These are phyloP conservation scores for Periconia digitata DNA, from an alignment of 2,329 filamentous ascomycete genomes.

Conservation along the genomic window DNA sequence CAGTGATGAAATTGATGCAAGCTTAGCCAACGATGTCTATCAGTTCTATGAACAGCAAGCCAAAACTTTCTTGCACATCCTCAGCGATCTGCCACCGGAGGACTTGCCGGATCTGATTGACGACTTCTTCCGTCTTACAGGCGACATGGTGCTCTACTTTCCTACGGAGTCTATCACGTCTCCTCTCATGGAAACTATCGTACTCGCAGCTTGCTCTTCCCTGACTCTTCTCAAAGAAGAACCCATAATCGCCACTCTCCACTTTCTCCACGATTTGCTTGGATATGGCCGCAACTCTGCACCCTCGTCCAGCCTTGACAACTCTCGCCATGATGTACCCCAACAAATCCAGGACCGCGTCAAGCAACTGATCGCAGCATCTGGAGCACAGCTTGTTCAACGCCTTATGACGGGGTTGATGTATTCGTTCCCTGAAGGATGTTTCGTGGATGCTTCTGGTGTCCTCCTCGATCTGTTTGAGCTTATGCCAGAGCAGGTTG, in stretches of 20 bases:
- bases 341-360: conserved; percentile 72
- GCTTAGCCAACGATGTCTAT: conserved; percentile 87
- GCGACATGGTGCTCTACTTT: conserved; percentile 92
- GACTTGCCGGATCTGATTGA: conserved; percentile 86
- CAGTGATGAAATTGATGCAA: conserved; percentile 76
- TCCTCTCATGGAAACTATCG: conserved; percentile 75
- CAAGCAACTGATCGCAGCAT: conserved; percentile 67
- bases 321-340: conserved; percentile 62
- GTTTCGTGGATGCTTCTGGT: conserved; percentile 90
- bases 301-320: conserved; percentile 61
- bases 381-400: conserved; percentile 80
- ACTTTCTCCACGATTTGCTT: conserved; percentile 88
- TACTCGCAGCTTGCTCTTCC: conserved; percentile 83
- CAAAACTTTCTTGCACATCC: conserved; percentile 81
- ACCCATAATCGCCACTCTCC: conserved; percentile 85
- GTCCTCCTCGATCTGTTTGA: conserved; percentile 90
- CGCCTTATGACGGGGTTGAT: conserved; percentile 96
- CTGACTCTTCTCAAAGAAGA: conserved; percentile 89
- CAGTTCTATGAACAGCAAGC: conserved; percentile 94
- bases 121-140: conserved; percentile 91
- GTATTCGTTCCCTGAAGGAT: conserved; percentile 96
- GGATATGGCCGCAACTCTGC: conserved; percentile 80
- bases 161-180: conserved; percentile 81
- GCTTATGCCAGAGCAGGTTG: conserved; percentile 76
- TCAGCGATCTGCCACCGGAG: conserved; percentile 78